Conservation (phyloP, 208 protist genomes). For the Borovskyia barvae region DNA sequence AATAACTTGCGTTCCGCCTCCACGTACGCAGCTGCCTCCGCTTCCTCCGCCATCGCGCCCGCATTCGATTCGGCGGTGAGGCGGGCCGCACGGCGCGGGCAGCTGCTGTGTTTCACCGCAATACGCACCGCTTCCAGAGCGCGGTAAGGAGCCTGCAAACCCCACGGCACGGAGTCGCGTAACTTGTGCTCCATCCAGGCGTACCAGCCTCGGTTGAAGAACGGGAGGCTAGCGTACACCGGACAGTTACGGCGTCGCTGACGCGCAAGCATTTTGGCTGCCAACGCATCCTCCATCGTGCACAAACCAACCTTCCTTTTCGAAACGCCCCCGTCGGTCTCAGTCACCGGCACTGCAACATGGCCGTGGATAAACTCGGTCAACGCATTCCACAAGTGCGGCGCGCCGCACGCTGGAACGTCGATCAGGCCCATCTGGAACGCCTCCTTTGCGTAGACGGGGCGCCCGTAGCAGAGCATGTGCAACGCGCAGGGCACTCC, state of each 20-base stretch:
- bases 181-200: conserved; percentile 44
- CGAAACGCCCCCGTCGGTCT: background rate
- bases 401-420: conserved; percentile 11
- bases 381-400: conserved; percentile 13
- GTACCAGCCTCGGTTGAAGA: conserved; percentile 35
- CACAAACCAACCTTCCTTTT: background rate
- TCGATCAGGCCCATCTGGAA: conserved; percentile 62
- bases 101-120: conserved; percentile 18
- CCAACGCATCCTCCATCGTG: background rate
- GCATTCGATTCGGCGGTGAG: background rate
- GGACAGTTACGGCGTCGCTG: conserved; percentile 13
- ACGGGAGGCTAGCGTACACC: conserved; percentile 3
- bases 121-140: conserved; percentile 47
- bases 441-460: conserved; percentile 47
- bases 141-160: conserved; percentile 34
- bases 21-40: conserved; percentile 16
- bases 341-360: background rate
- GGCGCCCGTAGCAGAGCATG: conserved; percentile 37
- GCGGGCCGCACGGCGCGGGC: no score
- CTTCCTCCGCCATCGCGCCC: background rate
- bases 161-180: conserved; percentile 33
- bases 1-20: conserved; percentile 55
- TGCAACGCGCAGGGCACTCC: conserved; percentile 46
- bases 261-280: conserved; percentile 4
- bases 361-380: background rate